phyloP scores from a whole-genome alignment of 2,329 filamentous ascomycete genomes.

The Leptographium wingfieldii region DNA sequence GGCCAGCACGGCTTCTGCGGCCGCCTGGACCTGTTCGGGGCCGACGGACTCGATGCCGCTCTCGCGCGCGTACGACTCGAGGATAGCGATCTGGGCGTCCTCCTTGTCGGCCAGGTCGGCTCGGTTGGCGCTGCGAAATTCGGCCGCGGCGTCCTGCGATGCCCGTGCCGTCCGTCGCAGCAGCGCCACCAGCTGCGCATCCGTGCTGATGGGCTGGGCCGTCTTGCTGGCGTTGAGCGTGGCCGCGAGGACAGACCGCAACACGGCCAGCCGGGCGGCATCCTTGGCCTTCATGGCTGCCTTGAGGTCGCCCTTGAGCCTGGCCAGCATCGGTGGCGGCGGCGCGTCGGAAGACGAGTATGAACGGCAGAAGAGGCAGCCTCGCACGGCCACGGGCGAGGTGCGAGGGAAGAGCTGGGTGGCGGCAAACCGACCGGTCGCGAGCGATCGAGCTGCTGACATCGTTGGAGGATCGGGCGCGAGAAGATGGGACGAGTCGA shows the following conservation, averaged over 20 bases:
- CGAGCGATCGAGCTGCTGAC: neutral
- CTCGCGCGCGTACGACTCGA: slow-evolving; percentile 51
- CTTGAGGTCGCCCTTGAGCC: slow-evolving; percentile 50
- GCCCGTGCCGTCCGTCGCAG: slow-evolving; percentile 51
- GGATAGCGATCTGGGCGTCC: slow-evolving; percentile 47
- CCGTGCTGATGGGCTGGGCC: slow-evolving; percentile 52
- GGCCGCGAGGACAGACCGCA: slow-evolving; percentile 55
- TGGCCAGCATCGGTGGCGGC: slow-evolving; percentile 34
- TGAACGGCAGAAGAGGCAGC: neutral
- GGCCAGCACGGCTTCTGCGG: slow-evolving; percentile 40
- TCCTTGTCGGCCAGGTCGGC: slow-evolving; percentile 61
- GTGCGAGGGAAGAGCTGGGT: neutral
- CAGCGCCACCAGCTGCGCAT: slow-evolving; percentile 55
- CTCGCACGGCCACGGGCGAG: neutral
- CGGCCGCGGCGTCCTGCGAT: slow-evolving; percentile 43
- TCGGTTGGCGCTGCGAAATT: slow-evolving; percentile 52
- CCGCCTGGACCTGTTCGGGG: slow-evolving; percentile 42
- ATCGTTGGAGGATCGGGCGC: neutral
- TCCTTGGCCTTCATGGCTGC: slow-evolving; percentile 54
- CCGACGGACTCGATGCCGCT: slow-evolving; percentile 47
- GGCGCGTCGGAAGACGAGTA: slow-evolving; percentile 21
- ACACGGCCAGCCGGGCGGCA: slow-evolving; percentile 49
- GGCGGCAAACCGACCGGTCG: neutral
- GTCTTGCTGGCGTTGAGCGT: slow-evolving; percentile 69
- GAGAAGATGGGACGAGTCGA: no score